Evolutionary conservation across 2,329 filamentous ascomycete species (phyloP).

Genomic region (Claviceps fusiformis): DNA sequence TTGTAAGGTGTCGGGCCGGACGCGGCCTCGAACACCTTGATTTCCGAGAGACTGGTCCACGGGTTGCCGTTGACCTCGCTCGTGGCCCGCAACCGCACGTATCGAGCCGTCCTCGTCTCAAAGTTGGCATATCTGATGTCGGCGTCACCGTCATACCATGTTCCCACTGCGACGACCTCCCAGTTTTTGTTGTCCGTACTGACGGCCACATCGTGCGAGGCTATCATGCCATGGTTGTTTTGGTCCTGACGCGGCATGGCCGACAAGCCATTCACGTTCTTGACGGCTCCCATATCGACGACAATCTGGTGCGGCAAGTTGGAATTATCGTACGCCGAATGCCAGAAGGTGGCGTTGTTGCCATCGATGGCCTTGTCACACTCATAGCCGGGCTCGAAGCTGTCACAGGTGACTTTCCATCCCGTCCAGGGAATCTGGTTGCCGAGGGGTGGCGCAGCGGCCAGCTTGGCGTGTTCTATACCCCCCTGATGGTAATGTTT

Average conservation of each 20-base stretch:
- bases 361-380: conserved; percentile 16
- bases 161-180: conserved; percentile 16
- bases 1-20: conserved; percentile 11
- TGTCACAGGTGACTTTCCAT: conserved; percentile 18
- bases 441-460: conserved; percentile 4
- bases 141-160: conserved; percentile 14
- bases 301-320: conserved; percentile 17
- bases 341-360: conserved; percentile 17
- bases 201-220: conserved; percentile 14
- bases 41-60: conserved; percentile 20
- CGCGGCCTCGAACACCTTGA: conserved; percentile 17
- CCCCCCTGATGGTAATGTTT: conserved; percentile 1
- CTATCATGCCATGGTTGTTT: conserved; percentile 14
- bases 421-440: conserved; percentile 3
- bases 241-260: conserved; percentile 17
- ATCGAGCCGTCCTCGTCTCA: conserved; percentile 15
- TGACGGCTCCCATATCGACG: conserved; percentile 15
- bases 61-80: conserved; percentile 16
- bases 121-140: conserved; percentile 20
- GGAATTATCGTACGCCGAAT: conserved; percentile 9
- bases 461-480: conserved; percentile 1
- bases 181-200: conserved; percentile 16
- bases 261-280: conserved; percentile 17
- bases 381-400: conserved; percentile 14
- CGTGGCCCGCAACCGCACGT: conserved; percentile 15